Evolutionary conservation across 139 green algal genomes (phyloP).

Genomic region (Coccomyxa sp.): DNA sequence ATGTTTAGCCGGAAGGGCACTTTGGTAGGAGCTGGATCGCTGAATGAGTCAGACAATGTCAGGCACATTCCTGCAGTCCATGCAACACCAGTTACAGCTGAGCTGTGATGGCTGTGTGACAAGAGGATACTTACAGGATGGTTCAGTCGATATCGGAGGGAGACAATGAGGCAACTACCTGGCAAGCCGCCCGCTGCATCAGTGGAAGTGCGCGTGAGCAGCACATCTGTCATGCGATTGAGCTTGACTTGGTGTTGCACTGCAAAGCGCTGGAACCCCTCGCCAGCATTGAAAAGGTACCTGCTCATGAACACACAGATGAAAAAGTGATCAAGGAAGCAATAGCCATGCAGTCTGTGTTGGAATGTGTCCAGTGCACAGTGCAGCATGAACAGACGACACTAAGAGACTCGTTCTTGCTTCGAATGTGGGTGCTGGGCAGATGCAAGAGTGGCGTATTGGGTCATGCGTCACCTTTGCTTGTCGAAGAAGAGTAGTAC

Average conservation of each 20-base stretch:
- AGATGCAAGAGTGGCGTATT: too few relatives aligned
- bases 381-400: not conserved
- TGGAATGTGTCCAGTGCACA: not conserved
- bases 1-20: too few relatives aligned
- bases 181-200: slow-evolving; percentile 80
- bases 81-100: not conserved
- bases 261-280: slow-evolving; percentile 88
- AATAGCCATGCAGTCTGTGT: not conserved
- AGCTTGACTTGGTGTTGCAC: slow-evolving; percentile 82
- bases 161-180: slow-evolving; percentile 30
- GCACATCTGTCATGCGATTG: slow-evolving; percentile 41
- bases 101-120: not conserved
- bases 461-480: slow-evolving; percentile 12
- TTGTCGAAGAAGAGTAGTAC: slow-evolving; percentile 91
- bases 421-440: slow-evolving; percentile 1
- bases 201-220: slow-evolving; percentile 63
- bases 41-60: slow-evolving; percentile 9
- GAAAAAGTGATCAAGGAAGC: not conserved
- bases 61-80: slow-evolving; percentile 57
- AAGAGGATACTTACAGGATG: not conserved
- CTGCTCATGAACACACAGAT: not conserved
- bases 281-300: slow-evolving; percentile 93
- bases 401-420: not conserved
- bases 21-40: too few relatives aligned
- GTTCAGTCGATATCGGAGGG: not conserved